Evolutionary conservation across 2,329 filamentous ascomycete genomes (phyloP).

Genomic region (Sporothrix globosa): DNA sequence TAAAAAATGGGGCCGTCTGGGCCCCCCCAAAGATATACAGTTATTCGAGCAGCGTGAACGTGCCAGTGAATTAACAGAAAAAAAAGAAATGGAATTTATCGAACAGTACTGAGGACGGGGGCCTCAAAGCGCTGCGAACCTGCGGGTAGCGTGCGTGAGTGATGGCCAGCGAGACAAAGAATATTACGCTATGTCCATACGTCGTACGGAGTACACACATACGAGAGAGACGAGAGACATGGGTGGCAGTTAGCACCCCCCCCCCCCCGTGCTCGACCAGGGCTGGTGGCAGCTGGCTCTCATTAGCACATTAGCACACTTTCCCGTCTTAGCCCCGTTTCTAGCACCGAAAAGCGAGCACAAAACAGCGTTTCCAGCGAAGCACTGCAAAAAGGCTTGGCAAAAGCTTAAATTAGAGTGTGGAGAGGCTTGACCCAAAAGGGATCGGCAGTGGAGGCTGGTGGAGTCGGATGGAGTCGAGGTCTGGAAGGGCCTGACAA

Average conservation of each 20-base stretch:
- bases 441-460: conserved; percentile 16
- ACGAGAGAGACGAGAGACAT: background rate
- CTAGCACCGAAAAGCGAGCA: conserved; percentile 2
- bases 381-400: conserved; percentile 14
- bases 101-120: background rate
- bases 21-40: background rate
- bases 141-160: background rate
- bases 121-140: background rate
- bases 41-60: background rate
- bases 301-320: conserved; percentile 21
- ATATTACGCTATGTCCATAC: background rate
- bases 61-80: background rate
- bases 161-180: background rate
- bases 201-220: background rate
- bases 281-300: conserved; percentile 13
- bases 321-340: conserved; percentile 13
- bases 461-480: background rate
- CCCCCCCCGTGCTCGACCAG: background rate
- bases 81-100: conserved; percentile 8
- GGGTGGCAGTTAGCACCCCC: background rate
- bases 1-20: conserved; percentile 17
- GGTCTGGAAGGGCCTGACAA: conserved; percentile 19
- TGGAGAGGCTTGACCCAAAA: conserved; percentile 5
- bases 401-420: conserved; percentile 24
- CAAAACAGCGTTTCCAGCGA: background rate